Evolutionary conservation across 2,329 filamentous ascomycete species (phyloP).

Genomic region (Aspergillus pseudotamarii): DNA sequence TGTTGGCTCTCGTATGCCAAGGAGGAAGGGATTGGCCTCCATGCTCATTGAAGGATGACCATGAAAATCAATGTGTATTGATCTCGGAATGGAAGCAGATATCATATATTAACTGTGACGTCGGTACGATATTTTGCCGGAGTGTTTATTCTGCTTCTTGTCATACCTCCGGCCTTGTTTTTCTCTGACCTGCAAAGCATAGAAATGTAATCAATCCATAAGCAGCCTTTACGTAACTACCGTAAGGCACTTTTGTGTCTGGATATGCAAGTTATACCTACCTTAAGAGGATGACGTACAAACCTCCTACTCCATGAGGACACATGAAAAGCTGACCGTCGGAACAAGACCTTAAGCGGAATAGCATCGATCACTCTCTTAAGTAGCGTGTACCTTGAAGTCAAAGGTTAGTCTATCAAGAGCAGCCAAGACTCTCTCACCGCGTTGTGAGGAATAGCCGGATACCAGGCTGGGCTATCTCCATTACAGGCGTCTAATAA

Average conservation of each 20-base stretch:
- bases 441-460: not conserved
- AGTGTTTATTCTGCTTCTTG: not conserved
- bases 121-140: not conserved
- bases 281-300: not conserved
- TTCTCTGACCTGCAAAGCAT: not conserved
- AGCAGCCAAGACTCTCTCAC: not conserved
- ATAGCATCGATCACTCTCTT: not conserved
- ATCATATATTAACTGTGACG: not conserved
- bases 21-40: not conserved
- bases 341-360: not conserved
- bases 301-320: not conserved
- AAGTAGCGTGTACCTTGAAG: not conserved
- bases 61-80: not conserved
- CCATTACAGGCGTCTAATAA: not conserved
- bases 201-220: not conserved
- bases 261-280: not conserved
- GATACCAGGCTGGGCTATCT: not conserved
- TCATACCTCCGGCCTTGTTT: constrained; percentile 5
- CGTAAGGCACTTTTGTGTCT: not conserved
- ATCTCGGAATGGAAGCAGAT: not conserved
- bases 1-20: not conserved
- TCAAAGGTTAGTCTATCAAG: not conserved
- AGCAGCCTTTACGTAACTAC: not conserved
- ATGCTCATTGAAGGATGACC: not conserved
- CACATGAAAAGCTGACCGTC: not conserved